Percentiles rank a stretch among this genome's conserved stretches.
These are phyloP conservation scores for Phytophthora tentaculata DNA, from an alignment of 352 stramenopile genomes.

Conservation along the genomic window DNA sequence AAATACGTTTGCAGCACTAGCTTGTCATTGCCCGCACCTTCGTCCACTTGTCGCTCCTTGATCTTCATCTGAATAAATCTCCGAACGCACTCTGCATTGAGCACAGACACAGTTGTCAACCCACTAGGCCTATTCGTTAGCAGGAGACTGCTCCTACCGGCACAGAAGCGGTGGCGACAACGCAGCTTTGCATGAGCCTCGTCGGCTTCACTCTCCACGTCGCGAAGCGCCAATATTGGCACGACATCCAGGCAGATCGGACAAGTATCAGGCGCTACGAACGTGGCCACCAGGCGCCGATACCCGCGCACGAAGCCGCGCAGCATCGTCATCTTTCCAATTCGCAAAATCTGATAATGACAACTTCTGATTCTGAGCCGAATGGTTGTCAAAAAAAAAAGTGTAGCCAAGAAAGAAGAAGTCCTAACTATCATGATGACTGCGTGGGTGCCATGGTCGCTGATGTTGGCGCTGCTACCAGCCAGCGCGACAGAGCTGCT, in stretches of 20 bases:
- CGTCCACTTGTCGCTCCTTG: slow-evolving; percentile 60
- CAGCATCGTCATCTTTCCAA: slow-evolving; percentile 43
- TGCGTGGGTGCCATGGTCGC: slow-evolving; percentile 55
- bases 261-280: slow-evolving; percentile 47
- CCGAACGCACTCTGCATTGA: slow-evolving; percentile 46
- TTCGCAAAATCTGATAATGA: not conserved
- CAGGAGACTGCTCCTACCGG: slow-evolving; percentile 21
- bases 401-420: slow-evolving; percentile 11
- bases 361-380: slow-evolving; percentile 7
- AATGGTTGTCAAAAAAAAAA: slow-evolving; percentile 13
- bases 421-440: slow-evolving; percentile 14
- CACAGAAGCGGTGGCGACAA: slow-evolving; percentile 69
- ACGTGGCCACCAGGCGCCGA: slow-evolving; percentile 54
- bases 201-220: slow-evolving; percentile 31
- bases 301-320: slow-evolving; percentile 59
- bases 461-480: slow-evolving; percentile 60
- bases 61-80: slow-evolving; percentile 72
- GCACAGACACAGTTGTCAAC: not conserved
- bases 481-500: slow-evolving; percentile 48
- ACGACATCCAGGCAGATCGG: slow-evolving; percentile 72
- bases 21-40: slow-evolving; percentile 36
- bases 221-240: slow-evolving; percentile 44
- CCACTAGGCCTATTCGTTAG: not conserved
- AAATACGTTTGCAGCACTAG: not conserved
- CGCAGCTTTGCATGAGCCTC: slow-evolving; percentile 50